phyloP scores from a whole-genome alignment of 2,329 filamentous ascomycete species.

The Penicillium crustosum region DNA sequence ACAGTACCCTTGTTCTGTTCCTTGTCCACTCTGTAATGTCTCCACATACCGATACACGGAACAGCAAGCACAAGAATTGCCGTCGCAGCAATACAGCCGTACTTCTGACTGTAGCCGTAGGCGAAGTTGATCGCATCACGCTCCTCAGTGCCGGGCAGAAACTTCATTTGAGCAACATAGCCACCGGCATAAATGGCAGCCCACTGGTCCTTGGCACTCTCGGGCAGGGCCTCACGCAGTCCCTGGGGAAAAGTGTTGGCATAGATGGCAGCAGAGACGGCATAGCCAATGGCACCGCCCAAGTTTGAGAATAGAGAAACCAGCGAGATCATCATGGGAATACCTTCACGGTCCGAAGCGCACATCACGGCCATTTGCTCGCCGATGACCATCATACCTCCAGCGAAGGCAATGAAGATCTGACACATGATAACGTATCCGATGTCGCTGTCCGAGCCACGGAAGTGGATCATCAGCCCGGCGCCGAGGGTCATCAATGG shows the following conservation, averaged over 20 bases:
- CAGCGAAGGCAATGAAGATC: conserved; percentile 55
- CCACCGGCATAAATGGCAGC: conserved; percentile 28
- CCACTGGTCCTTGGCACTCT: conserved; percentile 19
- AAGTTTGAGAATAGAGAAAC: conserved; percentile 36
- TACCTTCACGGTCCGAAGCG: conserved; percentile 54
- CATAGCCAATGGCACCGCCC: conserved; percentile 36
- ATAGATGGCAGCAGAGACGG: conserved; percentile 27
- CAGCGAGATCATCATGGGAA: conserved; percentile 49
- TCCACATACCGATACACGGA: conserved; percentile 30
- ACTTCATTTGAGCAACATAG: conserved; percentile 29
- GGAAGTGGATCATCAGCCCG: conserved; percentile 58
- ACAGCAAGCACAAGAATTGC: conserved; percentile 26
- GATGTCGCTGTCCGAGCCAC: conserved; percentile 48
- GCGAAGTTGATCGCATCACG: conserved; percentile 40
- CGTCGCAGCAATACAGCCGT: conserved; percentile 29
- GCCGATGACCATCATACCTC: conserved; percentile 54
- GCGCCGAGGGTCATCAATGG: conserved; percentile 53
- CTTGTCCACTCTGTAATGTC: conserved; percentile 29
- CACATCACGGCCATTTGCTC: conserved; percentile 60
- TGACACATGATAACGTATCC: conserved; percentile 56
- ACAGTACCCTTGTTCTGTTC: conserved; percentile 32
- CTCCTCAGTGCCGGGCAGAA: conserved; percentile 26
- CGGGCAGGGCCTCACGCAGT: conserved; percentile 17
- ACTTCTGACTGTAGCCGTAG: conserved; percentile 35
- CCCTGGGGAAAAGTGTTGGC: conserved; percentile 22